Evolutionary conservation across 495 filamentous ascomycete species (phyloP).

Genomic region (Tuber microsphaerosporum): DNA sequence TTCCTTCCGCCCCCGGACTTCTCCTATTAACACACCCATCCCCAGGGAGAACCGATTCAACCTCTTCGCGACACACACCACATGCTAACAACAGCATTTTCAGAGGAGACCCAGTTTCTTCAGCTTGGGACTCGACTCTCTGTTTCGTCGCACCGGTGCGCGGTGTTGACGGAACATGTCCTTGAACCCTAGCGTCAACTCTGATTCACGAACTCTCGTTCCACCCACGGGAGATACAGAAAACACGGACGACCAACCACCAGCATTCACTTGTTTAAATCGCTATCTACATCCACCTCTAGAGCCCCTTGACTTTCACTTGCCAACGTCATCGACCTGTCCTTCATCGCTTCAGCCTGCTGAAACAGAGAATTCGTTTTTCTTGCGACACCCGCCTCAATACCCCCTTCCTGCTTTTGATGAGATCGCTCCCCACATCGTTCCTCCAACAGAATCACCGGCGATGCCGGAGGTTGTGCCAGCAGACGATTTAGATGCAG

Average conservation of each 20-base stretch:
- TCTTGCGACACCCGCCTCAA: neutral
- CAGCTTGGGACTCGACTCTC: slow-evolving; percentile 26
- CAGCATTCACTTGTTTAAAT: neutral
- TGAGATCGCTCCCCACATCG: neutral
- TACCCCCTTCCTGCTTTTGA: neutral
- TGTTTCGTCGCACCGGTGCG: slow-evolving; percentile 32
- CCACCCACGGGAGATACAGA: neutral
- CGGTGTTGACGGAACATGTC: slow-evolving; percentile 38
- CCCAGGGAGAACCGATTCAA: neutral
- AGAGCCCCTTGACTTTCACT: neutral
- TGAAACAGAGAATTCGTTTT: neutral
- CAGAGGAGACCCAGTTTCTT: slow-evolving; percentile 10
- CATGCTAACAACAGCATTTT: neutral
- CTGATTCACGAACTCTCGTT: neutral
- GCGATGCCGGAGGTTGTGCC: slow-evolving; percentile 2
- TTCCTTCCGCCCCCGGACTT: neutral
- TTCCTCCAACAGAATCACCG: neutral
- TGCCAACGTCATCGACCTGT: neutral
- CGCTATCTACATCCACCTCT: neutral
- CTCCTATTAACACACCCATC: neutral
- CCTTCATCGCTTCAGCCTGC: neutral
- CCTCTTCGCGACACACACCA: neutral
- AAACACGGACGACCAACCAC: neutral
- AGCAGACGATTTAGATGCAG: neutral
- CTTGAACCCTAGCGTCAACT: slow-evolving; percentile 10